Evolutionary conservation across 352 stramenopile species (phyloP), one percentile per base, ranked within the genome.

Genomic region (Globisporangium barbulae): DNA sequence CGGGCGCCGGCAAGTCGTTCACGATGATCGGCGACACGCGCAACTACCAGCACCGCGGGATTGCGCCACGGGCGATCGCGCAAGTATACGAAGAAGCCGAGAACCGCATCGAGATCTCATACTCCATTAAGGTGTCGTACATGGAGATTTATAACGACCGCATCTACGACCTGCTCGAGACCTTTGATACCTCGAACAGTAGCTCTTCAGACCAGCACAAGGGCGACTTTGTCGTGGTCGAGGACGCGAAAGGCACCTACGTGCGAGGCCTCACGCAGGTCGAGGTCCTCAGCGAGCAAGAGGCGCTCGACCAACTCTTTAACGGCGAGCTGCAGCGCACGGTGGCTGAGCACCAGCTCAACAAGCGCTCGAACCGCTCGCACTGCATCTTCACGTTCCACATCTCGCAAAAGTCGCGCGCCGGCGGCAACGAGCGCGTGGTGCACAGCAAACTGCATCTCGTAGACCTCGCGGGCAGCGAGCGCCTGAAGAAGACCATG

Each of bases 131-230:
- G 25, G 89, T 91, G 53, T 97, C 91, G 53, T 98, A 98, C 79
- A 93, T 98, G 83, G 94, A 98, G 76, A 98, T 98, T 67, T 98
- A 98, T 70, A 98, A 98, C 71, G 94, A 98, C 59, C 85, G 85
- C 31, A 97, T 98, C 59, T 97, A 93, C 71, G 94, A 98, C 68
- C 67, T 98, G 7, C 75, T 98, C 3, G 73, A 75, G 59, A 44
- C 49, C 44, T 70, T 72, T 12, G 49, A 30, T 2, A 33, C 25
- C 41, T 9, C 41, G 6, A 19, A 17, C 2, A 71, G 76, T 53
- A 55, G 64, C 42, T 42, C 67, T 17, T 37, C 22, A 25, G 66
- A 65, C 2, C 19, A 25, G 2, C 54, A 70, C 33, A 64, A 68
- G 15, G 72, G 69, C 33, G 87, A 97, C 10, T 79, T 93, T 13